Base-by-base conservation (phyloP, 306 rosid species). In the Acacia acuminata region DNA sequence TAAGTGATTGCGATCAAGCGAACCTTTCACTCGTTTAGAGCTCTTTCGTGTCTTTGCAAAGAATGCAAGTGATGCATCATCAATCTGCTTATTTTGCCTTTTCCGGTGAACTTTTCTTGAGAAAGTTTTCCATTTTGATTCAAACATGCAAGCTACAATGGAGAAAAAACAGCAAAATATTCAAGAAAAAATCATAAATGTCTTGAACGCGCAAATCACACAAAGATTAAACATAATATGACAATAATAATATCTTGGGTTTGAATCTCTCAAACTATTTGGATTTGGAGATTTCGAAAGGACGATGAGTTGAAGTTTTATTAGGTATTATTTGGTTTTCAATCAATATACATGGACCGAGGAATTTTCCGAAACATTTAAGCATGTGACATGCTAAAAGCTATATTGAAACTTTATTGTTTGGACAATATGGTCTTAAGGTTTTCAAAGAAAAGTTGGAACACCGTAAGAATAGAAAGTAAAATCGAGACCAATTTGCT, bases 81-180 rank as follows among this genome's bases (percentile, higher is more conserved):
- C 83, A 4, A 67, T 80, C 73, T 82, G 42, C 50, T 73, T 82
- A 4, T 74, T 82, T 74, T 79, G 63, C 51, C 71, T 87, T 79
- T 88, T 86, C 81, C 89, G 77, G 34, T 91, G 84, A 81, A 70
- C 70, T 87, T 81, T 87, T 82, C 91, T 87, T 11, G 94, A 86
- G 40, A 90, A 58, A n/a, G 44, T 60, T 88, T 94, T 93, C 97
- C 98, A 94, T 85, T 90, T 94, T 74, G 94, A 87, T 90, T 94
- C 97, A 85, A 94, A 88, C 76, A 79, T 86, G 78, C 93, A 90
- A 55, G 94, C 97, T 94, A 81, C 87, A 85, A 48, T 30, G 4
- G 80, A 44, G 12, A 42, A 68, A n/a, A 53, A 81, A 24, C 10
- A n/a, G 50, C 36, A 36, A 58, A 58, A 67, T 10, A 67, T 67